Conservation (phyloP, 176 grass and related monocot species). For the Calamus simplicifolius region DNA sequence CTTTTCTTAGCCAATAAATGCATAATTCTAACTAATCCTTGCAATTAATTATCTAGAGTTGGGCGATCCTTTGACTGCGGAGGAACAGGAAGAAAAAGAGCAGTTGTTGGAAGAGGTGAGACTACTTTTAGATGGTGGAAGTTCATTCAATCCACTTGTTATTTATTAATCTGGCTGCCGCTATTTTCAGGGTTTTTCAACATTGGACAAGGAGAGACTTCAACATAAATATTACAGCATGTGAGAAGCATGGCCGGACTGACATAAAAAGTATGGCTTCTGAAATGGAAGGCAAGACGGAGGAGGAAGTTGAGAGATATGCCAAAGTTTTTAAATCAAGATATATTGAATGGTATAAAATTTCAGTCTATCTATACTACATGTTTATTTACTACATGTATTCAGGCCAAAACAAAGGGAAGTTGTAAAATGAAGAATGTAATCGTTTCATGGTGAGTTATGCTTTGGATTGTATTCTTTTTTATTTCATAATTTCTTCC, state of each 20-base stretch:
- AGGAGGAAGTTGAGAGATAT: constrained; percentile 94
- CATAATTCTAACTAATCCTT: too few species aligned
- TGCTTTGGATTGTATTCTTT: background rate
- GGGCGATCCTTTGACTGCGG: constrained; percentile 67
- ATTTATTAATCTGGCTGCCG: background rate
- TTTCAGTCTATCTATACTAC: background rate
- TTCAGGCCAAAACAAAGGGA: constrained; percentile 72
- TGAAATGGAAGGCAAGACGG: constrained; percentile 90
- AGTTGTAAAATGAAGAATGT: constrained; percentile 96
- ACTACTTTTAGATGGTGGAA: background rate
- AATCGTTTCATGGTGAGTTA: constrained; percentile 90
- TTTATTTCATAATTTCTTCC: too few species aligned
- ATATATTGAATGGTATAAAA: constrained; percentile 69
- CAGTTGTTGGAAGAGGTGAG: constrained; percentile 65
- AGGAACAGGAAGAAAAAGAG: constrained; percentile 86
- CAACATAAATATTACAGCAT: constrained; percentile 78
- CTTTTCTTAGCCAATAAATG: background rate
- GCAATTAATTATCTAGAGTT: constrained; percentile 31
- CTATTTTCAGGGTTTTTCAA: constrained; percentile 67
- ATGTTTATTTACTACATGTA: background rate
- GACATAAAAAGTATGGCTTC: constrained; percentile 82
- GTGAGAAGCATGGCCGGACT: constrained; percentile 88
- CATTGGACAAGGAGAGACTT: constrained; percentile 93
- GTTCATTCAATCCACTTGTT: background rate
- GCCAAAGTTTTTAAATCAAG: constrained; percentile 73